Base-by-base conservation (phyloP, 179 eudicot species). In the Actinidia arguta region DNA sequence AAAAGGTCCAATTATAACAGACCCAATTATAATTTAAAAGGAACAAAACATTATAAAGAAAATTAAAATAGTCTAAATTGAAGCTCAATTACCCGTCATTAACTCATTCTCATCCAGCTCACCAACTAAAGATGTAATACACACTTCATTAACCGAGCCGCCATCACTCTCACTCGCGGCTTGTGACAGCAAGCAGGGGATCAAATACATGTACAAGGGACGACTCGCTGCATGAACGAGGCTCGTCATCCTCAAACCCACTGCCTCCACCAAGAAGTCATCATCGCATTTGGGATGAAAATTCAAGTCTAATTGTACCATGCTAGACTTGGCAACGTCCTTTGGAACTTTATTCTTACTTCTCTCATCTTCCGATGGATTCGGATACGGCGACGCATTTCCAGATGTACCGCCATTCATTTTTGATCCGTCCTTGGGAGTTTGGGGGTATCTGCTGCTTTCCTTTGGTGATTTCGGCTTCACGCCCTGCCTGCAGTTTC, bases 301-400 rank as follows among this genome's bases (percentile, higher is more conserved):
- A 85, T 95, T 95, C 86, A 95, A 88, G 86, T 95, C 98, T 82
- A 95, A 86, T 80, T 84, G 84, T 84, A 87, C 92, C 81, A 87
- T 89, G 86, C 83, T 78, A 58, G 82, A 76, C 82, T 87, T 94
- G 7, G 85, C 88, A 50, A 81, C 86, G 42, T 87, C 92, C 44
- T 81, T 63, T 11, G 80, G 75, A n/a, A 47, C 39, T 47, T 63
- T 78, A 18, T 68, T 84, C 51, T 17, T 62, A 51, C 42, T 68
- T 14, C 8, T 48, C 61, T 85, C 74, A 83, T 82, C 87, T 55
- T 85, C 86, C 25, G 68, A 71, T 55, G 63, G 82, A 78, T 76
- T 89, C 52, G 82, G 86, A 42, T 72, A 80, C n/a, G n/a, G n/a
- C n/a, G n/a, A n/a, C n/a, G n/a, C n/a, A n/a, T n/a, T n/a, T n/a